Evolutionary conservation across 2,329 filamentous ascomycete genomes (phyloP).

Genomic region (Emergomyces africanus): DNA sequence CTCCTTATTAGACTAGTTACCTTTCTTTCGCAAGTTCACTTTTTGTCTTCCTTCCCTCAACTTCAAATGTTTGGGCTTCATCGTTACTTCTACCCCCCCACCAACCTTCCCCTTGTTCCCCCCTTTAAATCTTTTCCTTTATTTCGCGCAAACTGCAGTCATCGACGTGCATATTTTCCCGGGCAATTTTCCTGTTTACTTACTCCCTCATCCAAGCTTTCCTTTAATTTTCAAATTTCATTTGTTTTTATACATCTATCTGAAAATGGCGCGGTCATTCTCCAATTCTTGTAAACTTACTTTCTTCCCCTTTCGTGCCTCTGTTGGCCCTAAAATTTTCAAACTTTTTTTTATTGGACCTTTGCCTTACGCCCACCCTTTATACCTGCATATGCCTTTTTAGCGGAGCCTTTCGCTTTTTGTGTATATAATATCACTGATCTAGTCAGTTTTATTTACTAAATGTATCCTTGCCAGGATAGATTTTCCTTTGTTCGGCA

Average conservation of each 20-base stretch:
- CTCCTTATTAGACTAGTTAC: conserved; percentile 12
- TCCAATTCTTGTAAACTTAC: not conserved
- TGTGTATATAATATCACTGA: not conserved
- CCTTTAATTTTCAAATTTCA: not conserved
- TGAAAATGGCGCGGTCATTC: not conserved
- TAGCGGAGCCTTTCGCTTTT: not conserved
- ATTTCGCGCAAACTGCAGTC: not conserved
- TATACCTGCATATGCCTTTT: not conserved
- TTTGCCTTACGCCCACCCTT: not conserved
- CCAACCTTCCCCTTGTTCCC: not conserved
- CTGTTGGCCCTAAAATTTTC: not conserved
- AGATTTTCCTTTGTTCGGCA: not conserved
- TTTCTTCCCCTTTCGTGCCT: not conserved
- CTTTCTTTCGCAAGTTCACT: not conserved
- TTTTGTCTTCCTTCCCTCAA: not conserved
- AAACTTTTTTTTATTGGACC: not conserved
- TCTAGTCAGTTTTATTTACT: not conserved
- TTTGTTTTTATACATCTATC: not conserved
- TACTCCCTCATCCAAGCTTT: not conserved
- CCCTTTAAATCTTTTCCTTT: not conserved
- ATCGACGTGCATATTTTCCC: not conserved
- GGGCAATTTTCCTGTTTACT: not conserved
- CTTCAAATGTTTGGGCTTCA: not conserved
- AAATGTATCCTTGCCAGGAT: not conserved
- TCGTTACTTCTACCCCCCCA: not conserved